Percentiles rank a stretch among this genome's conserved stretches.
Evolutionary conservation across 2,329 filamentous ascomycete species (phyloP).

Genomic region (Lasiodiplodia gonubiensis): DNA sequence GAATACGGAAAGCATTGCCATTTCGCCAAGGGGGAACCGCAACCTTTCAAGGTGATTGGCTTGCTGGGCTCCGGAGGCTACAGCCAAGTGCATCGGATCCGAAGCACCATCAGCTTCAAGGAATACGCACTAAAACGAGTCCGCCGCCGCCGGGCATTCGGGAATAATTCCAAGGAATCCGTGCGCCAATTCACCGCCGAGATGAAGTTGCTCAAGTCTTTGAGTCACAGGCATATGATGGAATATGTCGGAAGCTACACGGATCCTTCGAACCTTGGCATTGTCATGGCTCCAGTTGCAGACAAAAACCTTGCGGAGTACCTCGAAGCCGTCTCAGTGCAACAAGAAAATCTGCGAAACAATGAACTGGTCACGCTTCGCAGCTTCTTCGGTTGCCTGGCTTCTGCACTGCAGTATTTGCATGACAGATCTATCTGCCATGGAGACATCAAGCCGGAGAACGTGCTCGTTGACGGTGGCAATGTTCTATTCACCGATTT

Average conservation of each 20-base stretch:
- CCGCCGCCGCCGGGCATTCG: constrained; percentile 32
- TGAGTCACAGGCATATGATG: constrained; percentile 40
- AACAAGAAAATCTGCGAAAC: background rate
- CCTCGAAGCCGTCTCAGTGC: constrained; percentile 31
- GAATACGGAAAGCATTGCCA: constrained; percentile 34
- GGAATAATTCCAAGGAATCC: constrained; percentile 28
- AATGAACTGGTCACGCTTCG: constrained; percentile 33
- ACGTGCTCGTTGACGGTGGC: constrained; percentile 34
- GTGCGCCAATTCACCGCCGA: constrained; percentile 37
- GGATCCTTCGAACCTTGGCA: constrained; percentile 38
- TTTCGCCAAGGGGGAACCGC: constrained; percentile 33
- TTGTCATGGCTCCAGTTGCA: constrained; percentile 45
- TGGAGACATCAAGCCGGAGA: constrained; percentile 36
- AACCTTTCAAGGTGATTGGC: constrained; percentile 33
- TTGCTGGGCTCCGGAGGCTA: constrained; percentile 36
- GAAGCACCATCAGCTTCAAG: constrained; percentile 36
- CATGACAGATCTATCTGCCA: constrained; percentile 34
- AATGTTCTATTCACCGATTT: constrained; percentile 36
- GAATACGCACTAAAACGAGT: constrained; percentile 42
- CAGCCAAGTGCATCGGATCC: constrained; percentile 36
- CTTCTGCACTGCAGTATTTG: constrained; percentile 38
- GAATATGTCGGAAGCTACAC: constrained; percentile 43
- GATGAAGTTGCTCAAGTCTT: constrained; percentile 37
- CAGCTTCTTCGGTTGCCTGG: constrained; percentile 44
- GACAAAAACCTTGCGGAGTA: constrained; percentile 45